phyloP scores from a whole-genome alignment of 495 filamentous ascomycete genomes.

The Daldinia decipiens region DNA sequence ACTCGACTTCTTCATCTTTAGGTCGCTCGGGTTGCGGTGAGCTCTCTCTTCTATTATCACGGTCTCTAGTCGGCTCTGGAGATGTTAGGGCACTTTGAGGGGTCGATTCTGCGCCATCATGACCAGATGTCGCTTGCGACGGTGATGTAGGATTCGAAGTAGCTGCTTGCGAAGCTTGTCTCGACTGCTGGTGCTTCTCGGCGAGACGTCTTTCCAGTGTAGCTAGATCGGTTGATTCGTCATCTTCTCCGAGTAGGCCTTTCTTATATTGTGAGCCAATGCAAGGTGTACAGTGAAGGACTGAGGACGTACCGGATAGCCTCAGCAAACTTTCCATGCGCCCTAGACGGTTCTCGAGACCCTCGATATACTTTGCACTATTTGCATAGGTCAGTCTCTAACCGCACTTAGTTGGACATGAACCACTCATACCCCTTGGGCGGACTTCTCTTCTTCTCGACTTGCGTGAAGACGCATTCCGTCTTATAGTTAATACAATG shows the following conservation, averaged over 20 bases:
- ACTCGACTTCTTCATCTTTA: slow-evolving; percentile 78
- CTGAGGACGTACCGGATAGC: slow-evolving; percentile 70
- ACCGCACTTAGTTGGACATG: background rate
- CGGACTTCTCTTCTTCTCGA: slow-evolving; percentile 98
- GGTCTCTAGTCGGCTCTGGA: slow-evolving; percentile 64
- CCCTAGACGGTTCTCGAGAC: slow-evolving; percentile 90
- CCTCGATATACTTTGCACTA: slow-evolving; percentile 96
- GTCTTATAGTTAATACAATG: slow-evolving; percentile 99
- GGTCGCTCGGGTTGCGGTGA: slow-evolving; percentile 49
- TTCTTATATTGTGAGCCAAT: slow-evolving; percentile 19
- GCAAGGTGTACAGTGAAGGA: background rate
- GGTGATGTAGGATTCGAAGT: slow-evolving; percentile 59
- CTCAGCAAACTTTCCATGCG: slow-evolving; percentile 92
- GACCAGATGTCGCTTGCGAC: slow-evolving; percentile 55
- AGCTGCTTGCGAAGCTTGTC: slow-evolving; percentile 56
- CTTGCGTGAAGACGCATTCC: slow-evolving; percentile 95
- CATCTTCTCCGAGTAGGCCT: slow-evolving; percentile 83
- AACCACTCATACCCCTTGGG: slow-evolving; percentile 82
- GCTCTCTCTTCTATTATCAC: slow-evolving; percentile 46
- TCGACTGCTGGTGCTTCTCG: slow-evolving; percentile 65
- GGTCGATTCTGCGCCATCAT: slow-evolving; percentile 63
- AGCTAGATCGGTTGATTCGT: slow-evolving; percentile 87
- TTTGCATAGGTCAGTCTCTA: slow-evolving; percentile 38
- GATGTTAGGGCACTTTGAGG: slow-evolving; percentile 70
- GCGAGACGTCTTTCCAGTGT: slow-evolving; percentile 84